Conservation (phyloP, 768 basidiomycete species). For the Sarcodon aspratus region DNA sequence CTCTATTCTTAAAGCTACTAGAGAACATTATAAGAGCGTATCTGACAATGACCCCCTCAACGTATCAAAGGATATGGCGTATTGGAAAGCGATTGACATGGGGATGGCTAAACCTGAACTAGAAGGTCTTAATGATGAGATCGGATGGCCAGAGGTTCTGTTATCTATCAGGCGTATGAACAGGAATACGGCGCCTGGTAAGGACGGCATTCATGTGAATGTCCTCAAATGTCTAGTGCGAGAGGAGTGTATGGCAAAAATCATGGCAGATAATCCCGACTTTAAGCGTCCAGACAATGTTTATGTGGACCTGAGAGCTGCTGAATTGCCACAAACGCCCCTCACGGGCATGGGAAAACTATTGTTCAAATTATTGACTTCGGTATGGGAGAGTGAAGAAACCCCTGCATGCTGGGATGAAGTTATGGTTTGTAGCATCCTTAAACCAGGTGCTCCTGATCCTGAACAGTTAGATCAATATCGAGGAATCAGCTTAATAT, state of each 20-base stretch:
- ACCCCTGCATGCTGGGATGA: slow-evolving; percentile 3
- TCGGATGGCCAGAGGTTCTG: neutral
- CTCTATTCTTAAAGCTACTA: neutral
- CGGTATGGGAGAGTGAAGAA: neutral
- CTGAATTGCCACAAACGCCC: neutral
- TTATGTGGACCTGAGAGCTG: neutral
- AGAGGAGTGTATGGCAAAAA: slow-evolving; percentile 3
- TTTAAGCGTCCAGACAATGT: neutral
- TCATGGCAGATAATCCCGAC: neutral
- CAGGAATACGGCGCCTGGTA: slow-evolving; percentile 5
- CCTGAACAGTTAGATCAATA: slow-evolving; percentile 5
- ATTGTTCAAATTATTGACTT: neutral
- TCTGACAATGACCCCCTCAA: neutral
- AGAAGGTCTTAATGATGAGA: neutral
- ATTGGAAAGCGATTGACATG: neutral
- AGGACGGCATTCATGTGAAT: slow-evolving; percentile 1
- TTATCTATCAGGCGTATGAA: slow-evolving; percentile 4
- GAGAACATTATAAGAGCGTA: neutral
- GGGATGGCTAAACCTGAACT: neutral
- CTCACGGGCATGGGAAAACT: neutral
- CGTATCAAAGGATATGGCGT: neutral
- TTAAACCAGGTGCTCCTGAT: slow-evolving; percentile 5
- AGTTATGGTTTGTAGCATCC: slow-evolving; percentile 3
- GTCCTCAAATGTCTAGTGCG: slow-evolving; percentile 1
- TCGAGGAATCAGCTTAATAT: slow-evolving; percentile 7